Conservation (phyloP, 73 alveolate species). For the Durusdinium trenchii region DNA sequence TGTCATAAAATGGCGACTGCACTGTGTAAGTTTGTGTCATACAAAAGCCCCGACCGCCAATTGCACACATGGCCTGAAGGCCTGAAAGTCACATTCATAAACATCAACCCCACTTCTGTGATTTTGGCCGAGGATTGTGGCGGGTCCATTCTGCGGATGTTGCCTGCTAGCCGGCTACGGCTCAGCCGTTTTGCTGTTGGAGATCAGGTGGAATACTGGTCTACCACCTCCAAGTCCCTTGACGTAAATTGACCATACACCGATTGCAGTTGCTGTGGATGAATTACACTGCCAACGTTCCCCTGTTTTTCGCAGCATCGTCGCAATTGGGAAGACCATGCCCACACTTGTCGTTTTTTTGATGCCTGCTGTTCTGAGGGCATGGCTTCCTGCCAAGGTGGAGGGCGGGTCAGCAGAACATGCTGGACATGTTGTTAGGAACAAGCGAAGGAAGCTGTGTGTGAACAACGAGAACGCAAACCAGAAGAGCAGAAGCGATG, state of each 20-base stretch:
- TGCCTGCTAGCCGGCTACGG: constrained; percentile 86
- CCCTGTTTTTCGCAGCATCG: background rate
- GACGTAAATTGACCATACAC: background rate
- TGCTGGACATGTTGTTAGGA: too few species aligned
- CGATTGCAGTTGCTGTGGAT: too few species aligned
- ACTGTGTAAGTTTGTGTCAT: background rate
- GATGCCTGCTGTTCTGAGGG: background rate
- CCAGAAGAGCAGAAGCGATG: too few species aligned
- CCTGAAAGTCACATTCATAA: background rate
- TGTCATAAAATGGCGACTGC: background rate
- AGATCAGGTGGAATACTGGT: constrained; percentile 55
- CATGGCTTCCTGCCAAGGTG: too few species aligned
- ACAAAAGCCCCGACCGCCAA: background rate
- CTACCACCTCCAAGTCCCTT: constrained; percentile 7
- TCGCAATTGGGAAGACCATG: background rate
- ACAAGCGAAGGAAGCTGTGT: too few species aligned
- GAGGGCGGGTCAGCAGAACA: too few species aligned
- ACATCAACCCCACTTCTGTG: background rate
- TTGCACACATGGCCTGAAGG: background rate
- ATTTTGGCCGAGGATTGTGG: constrained; percentile 22
- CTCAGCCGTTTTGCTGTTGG: constrained; percentile 76
- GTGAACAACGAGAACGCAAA: too few species aligned
- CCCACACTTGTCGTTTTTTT: background rate
- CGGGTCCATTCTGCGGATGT: constrained; percentile 36
- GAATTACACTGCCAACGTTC: too few species aligned